Percentiles rank a stretch among this genome's conserved stretches.
phyloP scores from a whole-genome alignment of 1,139 yeast genomes.

The Meyerozyma athensensis region DNA sequence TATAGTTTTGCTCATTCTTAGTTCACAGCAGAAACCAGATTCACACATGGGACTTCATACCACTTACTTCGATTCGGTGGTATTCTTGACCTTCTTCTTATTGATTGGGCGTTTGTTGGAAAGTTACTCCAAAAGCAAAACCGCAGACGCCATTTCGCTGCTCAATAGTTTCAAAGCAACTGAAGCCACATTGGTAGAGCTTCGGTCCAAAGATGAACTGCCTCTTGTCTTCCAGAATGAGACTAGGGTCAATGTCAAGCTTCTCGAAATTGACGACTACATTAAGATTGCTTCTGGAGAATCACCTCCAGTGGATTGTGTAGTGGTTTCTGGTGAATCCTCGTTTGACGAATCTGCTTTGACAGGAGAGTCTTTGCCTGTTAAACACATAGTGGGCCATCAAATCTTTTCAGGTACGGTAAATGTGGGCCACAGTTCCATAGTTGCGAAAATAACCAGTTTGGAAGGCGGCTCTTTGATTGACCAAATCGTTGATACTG shows the following conservation, averaged over 20 bases:
- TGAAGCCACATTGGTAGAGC: slow-evolving; percentile 45
- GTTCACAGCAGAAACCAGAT: slow-evolving; percentile 34
- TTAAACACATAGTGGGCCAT: slow-evolving; percentile 48
- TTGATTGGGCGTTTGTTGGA: slow-evolving; percentile 68
- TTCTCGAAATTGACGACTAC: slow-evolving; percentile 59
- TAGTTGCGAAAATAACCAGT: slow-evolving; percentile 55
- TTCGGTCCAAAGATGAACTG: slow-evolving; percentile 13
- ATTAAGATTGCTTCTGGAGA: slow-evolving; percentile 61
- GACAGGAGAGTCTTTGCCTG: slow-evolving; percentile 65
- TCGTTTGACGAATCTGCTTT: slow-evolving; percentile 74
- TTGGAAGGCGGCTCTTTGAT: slow-evolving; percentile 62
- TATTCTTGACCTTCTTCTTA: slow-evolving; percentile 65
- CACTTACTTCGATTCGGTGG: slow-evolving; percentile 75
- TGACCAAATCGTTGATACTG: slow-evolving; percentile 66
- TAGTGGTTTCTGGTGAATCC: slow-evolving; percentile 51
- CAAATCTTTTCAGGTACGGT: slow-evolving; percentile 72
- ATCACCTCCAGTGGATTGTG: slow-evolving; percentile 70
- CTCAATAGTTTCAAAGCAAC: slow-evolving; percentile 49
- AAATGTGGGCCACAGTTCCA: slow-evolving; percentile 52
- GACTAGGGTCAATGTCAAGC: slow-evolving; percentile 40
- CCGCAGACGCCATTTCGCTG: slow-evolving; percentile 60
- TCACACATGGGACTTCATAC: slow-evolving; percentile 47
- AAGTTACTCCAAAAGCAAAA: slow-evolving; percentile 58
- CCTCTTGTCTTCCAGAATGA: slow-evolving; percentile 25
- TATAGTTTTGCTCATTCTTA: slow-evolving; percentile 49